These are phyloP conservation scores for Capronia epimyces DNA, from an alignment of 2,329 filamentous ascomycete species.

Conservation along the genomic window DNA sequence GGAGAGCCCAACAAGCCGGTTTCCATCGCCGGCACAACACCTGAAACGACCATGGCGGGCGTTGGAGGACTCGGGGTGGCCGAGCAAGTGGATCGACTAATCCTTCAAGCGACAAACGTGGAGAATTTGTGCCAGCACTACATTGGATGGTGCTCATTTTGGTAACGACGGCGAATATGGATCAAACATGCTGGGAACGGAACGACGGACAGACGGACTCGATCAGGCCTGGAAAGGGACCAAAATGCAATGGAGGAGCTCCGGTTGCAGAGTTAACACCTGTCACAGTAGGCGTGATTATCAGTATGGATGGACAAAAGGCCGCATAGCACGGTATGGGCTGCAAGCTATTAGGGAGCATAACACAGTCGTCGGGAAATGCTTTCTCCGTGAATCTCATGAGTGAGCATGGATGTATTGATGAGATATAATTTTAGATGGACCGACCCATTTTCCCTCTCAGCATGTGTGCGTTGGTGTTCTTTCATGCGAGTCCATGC, in stretches of 20 bases:
- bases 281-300: too few species aligned
- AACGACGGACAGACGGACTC: neutral
- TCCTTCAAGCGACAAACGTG: constrained; percentile 90
- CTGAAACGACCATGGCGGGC: constrained; percentile 23
- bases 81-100: constrained; percentile 87
- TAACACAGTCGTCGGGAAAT: too few species aligned
- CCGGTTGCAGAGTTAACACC: too few species aligned
- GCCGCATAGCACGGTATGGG: too few species aligned
- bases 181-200: neutral
- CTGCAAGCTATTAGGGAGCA: too few species aligned
- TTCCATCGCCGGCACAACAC: constrained; percentile 12
- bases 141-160: constrained; percentile 98
- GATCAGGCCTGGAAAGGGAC: neutral
- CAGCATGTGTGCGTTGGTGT: neutral
- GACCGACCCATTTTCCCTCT: neutral
- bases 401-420: neutral
- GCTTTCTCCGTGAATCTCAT: too few species aligned
- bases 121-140: constrained; percentile 99
- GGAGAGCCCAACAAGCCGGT: constrained; percentile 5
- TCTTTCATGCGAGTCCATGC: neutral
- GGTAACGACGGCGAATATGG: constrained; percentile 50
- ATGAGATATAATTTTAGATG: neutral
- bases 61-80: constrained; percentile 64
- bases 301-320: too few species aligned
- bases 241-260: neutral